Conservation (phyloP, 768 basidiomycete species). For the Amanita thiersii region DNA sequence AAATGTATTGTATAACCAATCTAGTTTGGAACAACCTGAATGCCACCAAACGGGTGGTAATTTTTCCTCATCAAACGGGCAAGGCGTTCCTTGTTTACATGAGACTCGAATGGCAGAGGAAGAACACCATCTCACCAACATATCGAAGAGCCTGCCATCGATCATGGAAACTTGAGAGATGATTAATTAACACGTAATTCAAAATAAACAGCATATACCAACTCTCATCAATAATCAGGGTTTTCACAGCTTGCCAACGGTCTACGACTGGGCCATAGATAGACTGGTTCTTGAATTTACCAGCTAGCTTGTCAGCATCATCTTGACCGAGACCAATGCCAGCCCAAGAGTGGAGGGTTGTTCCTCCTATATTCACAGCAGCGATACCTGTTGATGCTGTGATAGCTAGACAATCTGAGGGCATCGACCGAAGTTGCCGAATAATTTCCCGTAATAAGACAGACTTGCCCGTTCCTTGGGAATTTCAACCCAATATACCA, state of each 20-base stretch:
- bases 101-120: constrained; percentile 11
- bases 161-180: constrained; percentile 74
- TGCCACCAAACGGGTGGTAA: constrained; percentile 69
- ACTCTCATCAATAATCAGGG: constrained; percentile 86
- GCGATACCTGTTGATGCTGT: constrained; percentile 81
- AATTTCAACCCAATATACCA: not conserved
- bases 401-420: constrained; percentile 42
- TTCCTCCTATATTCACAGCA: constrained; percentile 75
- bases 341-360: constrained; percentile 76
- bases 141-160: constrained; percentile 74
- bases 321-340: constrained; percentile 73
- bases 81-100: constrained; percentile 45
- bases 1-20: not conserved
- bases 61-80: constrained; percentile 49
- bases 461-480: constrained; percentile 75
- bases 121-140: constrained; percentile 40
- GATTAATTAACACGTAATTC: not conserved
- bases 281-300: constrained; percentile 40
- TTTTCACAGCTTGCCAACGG: constrained; percentile 56
- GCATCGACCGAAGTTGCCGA: constrained; percentile 23
- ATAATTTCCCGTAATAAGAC: constrained; percentile 76
- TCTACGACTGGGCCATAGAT: constrained; percentile 30
- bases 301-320: constrained; percentile 37
- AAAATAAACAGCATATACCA: constrained; percentile 16
- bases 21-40: constrained; percentile 50